phyloP scores from a whole-genome alignment of 306 rosid species.

The Quercus rubra region DNA sequence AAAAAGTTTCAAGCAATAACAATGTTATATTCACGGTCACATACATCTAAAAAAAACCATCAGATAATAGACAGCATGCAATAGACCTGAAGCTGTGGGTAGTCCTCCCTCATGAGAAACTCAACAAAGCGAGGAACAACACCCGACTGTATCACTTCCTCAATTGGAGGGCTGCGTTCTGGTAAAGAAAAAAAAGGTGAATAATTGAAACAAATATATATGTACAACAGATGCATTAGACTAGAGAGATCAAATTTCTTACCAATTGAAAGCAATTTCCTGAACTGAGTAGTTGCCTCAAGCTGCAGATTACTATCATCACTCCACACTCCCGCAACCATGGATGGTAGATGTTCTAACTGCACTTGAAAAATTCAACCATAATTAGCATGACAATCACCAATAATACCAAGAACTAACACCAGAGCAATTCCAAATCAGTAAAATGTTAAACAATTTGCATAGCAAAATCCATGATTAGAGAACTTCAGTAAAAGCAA shows the following conservation, averaged over 20 bases:
- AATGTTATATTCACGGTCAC: background rate
- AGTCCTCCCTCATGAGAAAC: slow-evolving; percentile 78
- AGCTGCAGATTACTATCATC: slow-evolving; percentile 75
- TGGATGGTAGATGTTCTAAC: slow-evolving; percentile 88
- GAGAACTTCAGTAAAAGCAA: background rate
- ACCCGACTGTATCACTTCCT: slow-evolving; percentile 89
- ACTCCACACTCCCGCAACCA: slow-evolving; percentile 90
- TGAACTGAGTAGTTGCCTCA: slow-evolving; percentile 90
- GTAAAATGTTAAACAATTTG: background rate
- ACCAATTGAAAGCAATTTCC: slow-evolving; percentile 97
- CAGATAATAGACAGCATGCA: background rate
- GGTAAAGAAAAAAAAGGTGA: background rate
- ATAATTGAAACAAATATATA: background rate
- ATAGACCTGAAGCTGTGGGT: slow-evolving; percentile 81
- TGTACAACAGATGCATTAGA: background rate
- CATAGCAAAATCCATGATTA: background rate
- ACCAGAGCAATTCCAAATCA: background rate
- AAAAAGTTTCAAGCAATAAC: slow-evolving; percentile 12
- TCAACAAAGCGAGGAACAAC: slow-evolving; percentile 92
- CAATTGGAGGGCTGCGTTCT: slow-evolving; percentile 95
- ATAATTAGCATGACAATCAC: background rate
- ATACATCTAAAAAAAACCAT: background rate
- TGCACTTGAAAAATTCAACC: slow-evolving; percentile 34
- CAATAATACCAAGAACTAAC: background rate
- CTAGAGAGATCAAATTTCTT: slow-evolving; percentile 16